A percentile compares a stretch with the other conserved stretches of the same genome.
phyloP scores from a whole-genome alignment of 768 basidiomycete genomes.

The Mycena venus region DNA sequence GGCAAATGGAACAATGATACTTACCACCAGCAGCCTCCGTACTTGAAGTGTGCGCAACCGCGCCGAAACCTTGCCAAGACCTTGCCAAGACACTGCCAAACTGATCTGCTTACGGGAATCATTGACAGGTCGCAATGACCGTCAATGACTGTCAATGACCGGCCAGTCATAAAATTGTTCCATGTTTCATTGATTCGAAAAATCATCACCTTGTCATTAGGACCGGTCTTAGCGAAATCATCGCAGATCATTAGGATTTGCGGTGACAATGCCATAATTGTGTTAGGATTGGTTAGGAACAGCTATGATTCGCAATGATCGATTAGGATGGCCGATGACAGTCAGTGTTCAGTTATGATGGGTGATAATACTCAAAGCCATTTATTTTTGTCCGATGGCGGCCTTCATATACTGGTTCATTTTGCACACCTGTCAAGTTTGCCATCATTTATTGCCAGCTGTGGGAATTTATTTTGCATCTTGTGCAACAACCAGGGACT shows the following conservation, averaged over 20 bases:
- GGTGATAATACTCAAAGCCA: neutral
- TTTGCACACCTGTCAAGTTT: no score
- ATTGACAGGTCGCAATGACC: no score
- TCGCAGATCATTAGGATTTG: neutral
- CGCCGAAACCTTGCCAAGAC: neutral
- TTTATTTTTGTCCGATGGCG: constrained; percentile 9
- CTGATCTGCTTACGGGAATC: no score
- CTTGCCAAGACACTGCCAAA: no score
- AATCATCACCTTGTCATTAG: neutral
- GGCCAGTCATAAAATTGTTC: no score
- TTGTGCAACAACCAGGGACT: no score
- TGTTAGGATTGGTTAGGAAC: neutral
- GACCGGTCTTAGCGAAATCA: neutral
- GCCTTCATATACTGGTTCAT: no score
- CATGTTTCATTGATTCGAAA: neutral
- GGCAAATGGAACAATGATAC: neutral
- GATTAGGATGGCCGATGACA: neutral
- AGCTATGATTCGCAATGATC: neutral
- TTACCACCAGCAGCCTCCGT: neutral
- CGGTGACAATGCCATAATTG: neutral
- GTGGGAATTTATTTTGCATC: no score
- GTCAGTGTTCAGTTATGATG: neutral
- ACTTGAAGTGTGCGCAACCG: neutral
- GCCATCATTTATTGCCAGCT: no score
- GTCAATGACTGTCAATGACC: no score